A percentile compares a stretch with the other conserved stretches of the same genome.
Evolutionary conservation across 176 grass and related monocot species (phyloP).

Genomic region (Triticum dicoccoides): DNA sequence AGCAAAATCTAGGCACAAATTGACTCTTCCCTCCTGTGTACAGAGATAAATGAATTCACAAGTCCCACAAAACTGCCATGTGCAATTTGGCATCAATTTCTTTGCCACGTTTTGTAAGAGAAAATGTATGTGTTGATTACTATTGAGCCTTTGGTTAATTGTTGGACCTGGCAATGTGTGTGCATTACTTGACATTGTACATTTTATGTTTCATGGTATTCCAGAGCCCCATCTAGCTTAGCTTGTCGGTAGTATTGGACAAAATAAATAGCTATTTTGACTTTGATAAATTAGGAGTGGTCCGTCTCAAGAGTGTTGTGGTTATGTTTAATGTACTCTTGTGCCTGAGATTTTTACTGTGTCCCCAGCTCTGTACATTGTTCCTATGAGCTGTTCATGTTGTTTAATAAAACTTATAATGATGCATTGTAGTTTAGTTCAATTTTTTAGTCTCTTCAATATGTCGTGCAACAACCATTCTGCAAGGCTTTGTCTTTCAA

Average conservation of each 20-base stretch:
- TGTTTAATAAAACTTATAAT: no score
- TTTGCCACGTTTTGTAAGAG: slow-evolving; percentile 70
- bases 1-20: slow-evolving; percentile 70
- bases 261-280: no score
- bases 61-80: slow-evolving; percentile 59
- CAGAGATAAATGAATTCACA: slow-evolving; percentile 72
- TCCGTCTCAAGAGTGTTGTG: no score
- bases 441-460: not conserved
- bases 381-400: no score
- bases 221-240: slow-evolving; percentile 74
- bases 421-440: no score
- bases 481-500: no score
- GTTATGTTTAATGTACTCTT: no score
- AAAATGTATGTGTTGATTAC: slow-evolving; percentile 38
- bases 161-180: not conserved
- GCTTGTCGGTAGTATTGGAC: slow-evolving; percentile 15
- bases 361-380: no score
- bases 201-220: slow-evolving; percentile 54
- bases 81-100: slow-evolving; percentile 78
- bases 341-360: no score
- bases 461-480: no score
- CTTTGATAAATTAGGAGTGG: no score
- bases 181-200: not conserved
- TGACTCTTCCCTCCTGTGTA: slow-evolving; percentile 74
- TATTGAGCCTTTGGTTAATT: not conserved